These are phyloP conservation scores for Plasmodium vivax DNA, from an alignment of 169 alveolate species.

Conservation along the genomic window DNA sequence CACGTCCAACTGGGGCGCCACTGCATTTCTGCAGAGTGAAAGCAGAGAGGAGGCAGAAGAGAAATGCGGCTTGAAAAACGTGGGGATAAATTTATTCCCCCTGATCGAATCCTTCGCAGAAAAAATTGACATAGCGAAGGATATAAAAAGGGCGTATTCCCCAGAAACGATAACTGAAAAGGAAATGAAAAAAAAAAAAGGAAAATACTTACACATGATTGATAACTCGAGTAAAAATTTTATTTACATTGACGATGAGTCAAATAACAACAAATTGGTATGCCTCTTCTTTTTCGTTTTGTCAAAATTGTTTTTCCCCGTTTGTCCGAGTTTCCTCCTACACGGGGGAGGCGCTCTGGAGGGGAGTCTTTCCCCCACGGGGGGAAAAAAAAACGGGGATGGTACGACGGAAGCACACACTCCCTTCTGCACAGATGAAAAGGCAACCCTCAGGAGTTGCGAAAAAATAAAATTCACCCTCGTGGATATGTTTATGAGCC, in stretches of 20 bases:
- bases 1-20: conserved; percentile 4
- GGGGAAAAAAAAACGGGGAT: background rate
- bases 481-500: conserved; percentile 47
- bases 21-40: background rate
- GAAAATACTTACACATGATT: conserved; percentile 32
- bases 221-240: conserved; percentile 55
- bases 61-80: background rate
- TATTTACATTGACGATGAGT: conserved; percentile 56
- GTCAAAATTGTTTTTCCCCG: conserved; percentile 59
- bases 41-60: background rate
- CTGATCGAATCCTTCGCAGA: conserved; percentile 55
- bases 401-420: background rate
- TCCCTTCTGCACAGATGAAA: background rate
- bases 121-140: conserved; percentile 57
- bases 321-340: background rate
- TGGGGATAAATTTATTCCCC: conserved; percentile 37
- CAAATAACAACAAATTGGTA: conserved; percentile 58
- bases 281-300: conserved; percentile 55
- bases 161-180: conserved; percentile 65
- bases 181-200: conserved; percentile 51
- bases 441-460: background rate
- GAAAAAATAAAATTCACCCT: conserved; percentile 1
- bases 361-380: background rate
- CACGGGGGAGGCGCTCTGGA: background rate
- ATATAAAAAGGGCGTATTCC: conserved; percentile 41